phyloP scores from a whole-genome alignment of 257 asterid genomes.

The Leonotis leonurus region DNA sequence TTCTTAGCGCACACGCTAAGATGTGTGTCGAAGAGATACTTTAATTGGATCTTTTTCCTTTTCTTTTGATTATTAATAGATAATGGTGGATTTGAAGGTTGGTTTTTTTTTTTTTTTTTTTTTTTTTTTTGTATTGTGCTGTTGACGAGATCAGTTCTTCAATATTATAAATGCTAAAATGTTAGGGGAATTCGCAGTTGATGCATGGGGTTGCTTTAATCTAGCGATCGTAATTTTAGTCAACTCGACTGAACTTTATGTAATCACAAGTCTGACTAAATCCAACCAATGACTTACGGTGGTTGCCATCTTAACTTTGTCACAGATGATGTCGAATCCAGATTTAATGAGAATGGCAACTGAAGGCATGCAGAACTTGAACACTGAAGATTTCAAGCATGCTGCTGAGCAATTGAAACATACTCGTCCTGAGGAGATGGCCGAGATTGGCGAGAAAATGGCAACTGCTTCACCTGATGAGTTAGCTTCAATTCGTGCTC shows the following conservation, averaged over 20 bases:
- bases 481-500: conserved; percentile 70
- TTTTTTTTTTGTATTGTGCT: background rate
- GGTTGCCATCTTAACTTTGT: conserved; percentile 11
- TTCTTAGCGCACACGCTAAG: background rate
- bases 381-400: conserved; percentile 74
- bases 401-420: conserved; percentile 96
- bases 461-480: conserved; percentile 93
- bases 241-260: background rate
- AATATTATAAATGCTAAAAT: background rate
- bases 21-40: background rate
- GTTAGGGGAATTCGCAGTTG: background rate
- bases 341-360: conserved; percentile 88
- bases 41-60: too few species aligned
- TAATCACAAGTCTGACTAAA: background rate
- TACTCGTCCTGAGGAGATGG: conserved; percentile 85
- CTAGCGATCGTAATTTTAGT: background rate
- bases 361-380: conserved; percentile 85
- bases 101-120: background rate
- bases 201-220: background rate
- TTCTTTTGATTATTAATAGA: background rate
- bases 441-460: conserved; percentile 84
- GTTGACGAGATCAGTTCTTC: background rate
- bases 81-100: background rate
- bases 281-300: background rate
- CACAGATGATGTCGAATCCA: conserved; percentile 99